phyloP scores from a whole-genome alignment of 371 early-diverging fungal genomes.

The Mortierella sp. region DNA sequence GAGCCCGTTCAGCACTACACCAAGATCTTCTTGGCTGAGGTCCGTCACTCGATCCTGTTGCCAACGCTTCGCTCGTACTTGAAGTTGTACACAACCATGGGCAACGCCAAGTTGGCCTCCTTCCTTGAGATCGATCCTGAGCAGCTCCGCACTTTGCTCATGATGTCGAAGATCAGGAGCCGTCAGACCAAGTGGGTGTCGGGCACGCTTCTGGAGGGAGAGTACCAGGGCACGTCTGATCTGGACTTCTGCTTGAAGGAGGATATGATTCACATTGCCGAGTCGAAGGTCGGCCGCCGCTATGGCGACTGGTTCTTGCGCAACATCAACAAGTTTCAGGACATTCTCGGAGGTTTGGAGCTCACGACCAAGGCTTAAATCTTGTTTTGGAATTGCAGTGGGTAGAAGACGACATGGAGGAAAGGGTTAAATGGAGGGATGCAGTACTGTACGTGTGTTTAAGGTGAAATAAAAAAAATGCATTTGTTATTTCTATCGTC shows the following conservation, averaged over 20 bases:
- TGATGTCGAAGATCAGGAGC: constrained; percentile 93
- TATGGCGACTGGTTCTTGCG: constrained; percentile 97
- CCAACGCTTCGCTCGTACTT: constrained; percentile 93
- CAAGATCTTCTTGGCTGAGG: constrained; percentile 87
- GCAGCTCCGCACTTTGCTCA: constrained; percentile 76
- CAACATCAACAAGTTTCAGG: constrained; percentile 84
- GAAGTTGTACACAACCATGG: constrained; percentile 93
- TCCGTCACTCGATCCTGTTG: constrained; percentile 84
- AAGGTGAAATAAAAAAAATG: no score
- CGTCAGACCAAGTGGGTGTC: constrained; percentile 86
- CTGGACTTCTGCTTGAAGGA: constrained; percentile 91
- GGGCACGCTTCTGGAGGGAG: constrained; percentile 83
- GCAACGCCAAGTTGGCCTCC: constrained; percentile 87
- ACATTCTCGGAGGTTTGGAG: constrained; percentile 55
- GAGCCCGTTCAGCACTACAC: constrained; percentile 84
- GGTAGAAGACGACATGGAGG: no score
- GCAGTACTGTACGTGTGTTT: no score
- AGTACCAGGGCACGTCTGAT: constrained; percentile 83
- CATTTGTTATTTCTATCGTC: constrained; percentile 5
- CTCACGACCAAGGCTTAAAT: constrained; percentile 48
- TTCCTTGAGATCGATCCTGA: constrained; percentile 88
- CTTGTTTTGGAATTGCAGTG: not conserved
- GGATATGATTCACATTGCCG: constrained; percentile 94
- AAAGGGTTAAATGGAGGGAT: no score
- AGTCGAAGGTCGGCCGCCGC: constrained; percentile 92